phyloP scores from a whole-genome alignment of 177 flowering plant species.

The Telopea speciosissima region DNA sequence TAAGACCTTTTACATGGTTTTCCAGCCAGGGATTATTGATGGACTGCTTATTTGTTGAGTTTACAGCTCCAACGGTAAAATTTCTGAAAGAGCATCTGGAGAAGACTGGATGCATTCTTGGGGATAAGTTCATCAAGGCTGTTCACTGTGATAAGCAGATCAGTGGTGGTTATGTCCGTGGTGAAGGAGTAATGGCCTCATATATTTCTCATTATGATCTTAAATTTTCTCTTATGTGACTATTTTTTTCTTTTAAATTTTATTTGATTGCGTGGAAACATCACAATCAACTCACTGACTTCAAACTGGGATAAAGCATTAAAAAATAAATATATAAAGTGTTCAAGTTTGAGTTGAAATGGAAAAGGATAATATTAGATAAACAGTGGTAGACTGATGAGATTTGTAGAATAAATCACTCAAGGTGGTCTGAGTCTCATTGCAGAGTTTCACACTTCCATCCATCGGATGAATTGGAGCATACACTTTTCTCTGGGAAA shows the following conservation, averaged over 20 bases:
- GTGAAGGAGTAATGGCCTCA: constrained; percentile 56
- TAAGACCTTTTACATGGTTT: constrained; percentile 1
- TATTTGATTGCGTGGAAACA: not conserved
- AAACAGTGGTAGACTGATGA: too few relatives aligned
- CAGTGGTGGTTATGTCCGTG: constrained; percentile 61
- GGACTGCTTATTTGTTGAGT: not conserved
- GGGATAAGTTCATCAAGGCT: constrained; percentile 68
- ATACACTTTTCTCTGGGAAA: not conserved
- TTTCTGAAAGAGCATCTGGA: constrained; percentile 68
- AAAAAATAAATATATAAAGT: too few relatives aligned
- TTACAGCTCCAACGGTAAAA: constrained; percentile 71
- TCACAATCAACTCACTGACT: too few relatives aligned
- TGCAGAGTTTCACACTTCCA: not conserved
- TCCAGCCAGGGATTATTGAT: not conserved
- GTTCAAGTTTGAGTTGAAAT: not conserved
- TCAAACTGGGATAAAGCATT: too few relatives aligned
- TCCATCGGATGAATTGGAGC: not conserved
- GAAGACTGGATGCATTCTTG: constrained; percentile 63
- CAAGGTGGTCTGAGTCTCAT: too few relatives aligned
- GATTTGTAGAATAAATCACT: too few relatives aligned
- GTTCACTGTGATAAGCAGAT: constrained; percentile 41
- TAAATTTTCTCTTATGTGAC: not conserved
- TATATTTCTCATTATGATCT: not conserved
- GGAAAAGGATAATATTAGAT: not conserved
- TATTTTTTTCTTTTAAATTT: not conserved